Evolutionary conservation across 2,329 filamentous ascomycete species (phyloP), one percentile per base, ranked within the genome.

Genomic region (Calonectria crousiana): DNA sequence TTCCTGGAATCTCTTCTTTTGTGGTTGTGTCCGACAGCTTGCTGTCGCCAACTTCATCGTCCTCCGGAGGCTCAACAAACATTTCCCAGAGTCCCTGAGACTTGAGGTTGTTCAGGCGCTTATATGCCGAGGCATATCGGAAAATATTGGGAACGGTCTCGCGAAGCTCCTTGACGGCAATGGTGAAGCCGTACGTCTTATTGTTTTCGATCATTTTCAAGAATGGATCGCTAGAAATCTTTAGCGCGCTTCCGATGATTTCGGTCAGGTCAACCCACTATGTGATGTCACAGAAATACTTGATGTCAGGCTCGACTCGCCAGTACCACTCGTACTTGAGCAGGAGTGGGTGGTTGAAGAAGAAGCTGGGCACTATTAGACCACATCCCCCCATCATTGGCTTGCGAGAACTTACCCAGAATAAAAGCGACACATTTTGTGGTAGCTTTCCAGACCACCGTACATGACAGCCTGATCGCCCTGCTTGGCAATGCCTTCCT

Each of bases 261-360:
- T 30, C 20, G 6, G 26, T 4, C 9, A 47, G 20, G 20, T 23
- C 9, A 16, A 78, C 81, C 53, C 92, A 96, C 95, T 99, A 99
- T 78, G 97, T 99, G 79, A 99, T 98, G 84, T 99, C 97, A 86
- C 97, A 99, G 88, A 99, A 99, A 88, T 98, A 99, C 88, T 96
- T 98, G 91, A 99, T 98, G 86, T 99, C 97, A 78, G 97, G 97
- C 89, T 99, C 97, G 80, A 99, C 89, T 77, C 97, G 95, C 97
- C 97, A 99, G 89, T 99, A 99, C 97, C 97, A 99, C 83, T 98
- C 95, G 86, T 98, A 99, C 86, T 98, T 98, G 83, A 94, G 91
- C 58, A 99, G 91, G 41, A 98, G 91, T 77, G 96, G 94, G 84
- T 99, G 97, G 85, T 98, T 98, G 89, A 97, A 99, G 87, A 99